Evolutionary conservation across 495 filamentous ascomycete genomes (phyloP), one percentile per base, ranked within the genome.

Genomic region (Hyaloscypha finlandica): DNA sequence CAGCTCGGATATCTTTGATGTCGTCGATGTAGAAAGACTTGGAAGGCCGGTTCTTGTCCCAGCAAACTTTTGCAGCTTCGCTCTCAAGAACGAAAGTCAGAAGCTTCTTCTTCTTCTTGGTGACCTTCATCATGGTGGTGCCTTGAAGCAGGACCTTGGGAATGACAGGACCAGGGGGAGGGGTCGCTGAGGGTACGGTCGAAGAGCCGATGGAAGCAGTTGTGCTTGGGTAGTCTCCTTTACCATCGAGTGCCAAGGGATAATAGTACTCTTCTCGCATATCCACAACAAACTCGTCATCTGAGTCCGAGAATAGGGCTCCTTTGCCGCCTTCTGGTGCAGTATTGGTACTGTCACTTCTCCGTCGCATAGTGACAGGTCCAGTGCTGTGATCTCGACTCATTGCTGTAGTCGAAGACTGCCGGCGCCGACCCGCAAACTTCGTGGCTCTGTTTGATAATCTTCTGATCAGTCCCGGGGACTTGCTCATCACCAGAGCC

Each of bases 1-100:
- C 94, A 42, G 88, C 85, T 61, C 93, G 88, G 53, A 99, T 92
- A 68, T 96, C 92, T 70, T 89, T 89, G 71, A 99, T 93, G 73
- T 99, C 92, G 69, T 99, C 95, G 64, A 99, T 89, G 74, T 96
- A 96, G 70, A 99, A 90, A 20, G 84, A 86, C 68, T 96, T 97
- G 1, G 88, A 84, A 0, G 89, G 85, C 59, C 91, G 91, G 4
- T 84, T 88, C 19, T 86, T 85, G 77, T 96, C 89, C 95, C 95
- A 99, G 37, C 82, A 88, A 39, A 98, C 91, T 75, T 92, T 95
- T 56, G 89, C 92, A 6, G 90, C 84, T 60, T 92, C 89, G 25
- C 89, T 82, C 72, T 98, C 91, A 1, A 97, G 83, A 35, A 87
- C 84, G 68, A 98, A 90, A 35, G 79, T 87, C 52, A 96, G 81